phyloP scores from a whole-genome alignment of 306 rosid genomes.

The Astragalus glycyphyllos region DNA sequence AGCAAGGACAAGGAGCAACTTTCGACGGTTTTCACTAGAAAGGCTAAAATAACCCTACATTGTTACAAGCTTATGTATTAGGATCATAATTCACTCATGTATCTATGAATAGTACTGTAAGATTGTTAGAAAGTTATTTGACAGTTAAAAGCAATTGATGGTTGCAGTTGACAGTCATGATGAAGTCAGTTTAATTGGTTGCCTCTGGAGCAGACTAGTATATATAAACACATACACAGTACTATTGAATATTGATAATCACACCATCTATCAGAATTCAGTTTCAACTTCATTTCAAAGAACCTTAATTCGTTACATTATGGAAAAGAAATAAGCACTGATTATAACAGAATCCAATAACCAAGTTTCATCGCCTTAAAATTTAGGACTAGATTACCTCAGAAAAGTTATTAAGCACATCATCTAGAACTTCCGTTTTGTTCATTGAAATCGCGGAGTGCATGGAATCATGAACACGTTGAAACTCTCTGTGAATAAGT shows the following conservation, averaged over 20 bases:
- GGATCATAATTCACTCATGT: background rate
- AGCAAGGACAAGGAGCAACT: constrained; percentile 71
- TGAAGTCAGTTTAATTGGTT: background rate
- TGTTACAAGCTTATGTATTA: constrained; percentile 21
- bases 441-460: constrained; percentile 75
- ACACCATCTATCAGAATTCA: background rate
- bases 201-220: background rate
- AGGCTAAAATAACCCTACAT: constrained; percentile 82
- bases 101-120: background rate
- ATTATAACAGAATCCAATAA: background rate
- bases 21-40: constrained; percentile 65
- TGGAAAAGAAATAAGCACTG: constrained; percentile 34
- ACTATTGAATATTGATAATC: background rate
- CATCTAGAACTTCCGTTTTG: constrained; percentile 77
- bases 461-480: constrained; percentile 73
- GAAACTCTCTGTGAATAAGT: constrained; percentile 59
- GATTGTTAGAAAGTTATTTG: background rate
- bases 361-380: background rate
- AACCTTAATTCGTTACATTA: background rate
- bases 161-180: background rate
- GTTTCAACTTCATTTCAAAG: background rate
- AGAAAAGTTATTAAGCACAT: constrained; percentile 70
- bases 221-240: background rate
- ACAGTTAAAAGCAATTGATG: background rate
- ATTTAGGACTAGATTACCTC: constrained; percentile 51